Base-by-base conservation (phyloP, 345 rosid genomes). In the Pistacia vera region DNA sequence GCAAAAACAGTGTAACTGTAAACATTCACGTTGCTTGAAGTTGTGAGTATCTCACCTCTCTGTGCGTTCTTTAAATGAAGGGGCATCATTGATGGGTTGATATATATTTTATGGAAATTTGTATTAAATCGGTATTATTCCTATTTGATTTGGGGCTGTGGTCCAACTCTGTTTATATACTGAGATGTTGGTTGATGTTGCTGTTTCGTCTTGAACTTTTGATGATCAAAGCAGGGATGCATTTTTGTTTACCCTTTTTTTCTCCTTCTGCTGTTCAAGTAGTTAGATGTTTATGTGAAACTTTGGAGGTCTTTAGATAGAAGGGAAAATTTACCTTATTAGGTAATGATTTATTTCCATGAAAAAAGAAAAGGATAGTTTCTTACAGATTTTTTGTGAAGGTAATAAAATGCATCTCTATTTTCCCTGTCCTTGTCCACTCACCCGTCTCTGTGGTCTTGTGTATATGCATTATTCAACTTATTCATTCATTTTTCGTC, bases 21-120 rank as follows among this genome's bases (percentile, higher is more conserved):
- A 91, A 83, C 99, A 97, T 81, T 97, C 98, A 3, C 97, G 95
- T 48, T 94, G 98, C 88, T 89, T 97, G 89, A 97, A 97, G 86
- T 80, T 95, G 99, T 95, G 85, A 83, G 98, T 85, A 61, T 75
- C 67, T 79, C 56, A 17, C 25, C 11, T 22, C 51, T 46, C 51
- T 54, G 62, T 36, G 58, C 25, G 22, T 41, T 56, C 13, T 52
- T 55, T 67, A n/a, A 25, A 13, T 30, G 18, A 9, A 71, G 11
- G 36, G 14, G n/a, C 70, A 66, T 41, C 51, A 38, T 22, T 68
- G 28, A 30, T 33, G 30, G 62, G 48, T 73, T 33, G 44, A 68
- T 56, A 17, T 64, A 28, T 49, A 2, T 59, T 17, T 1, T 12
- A 20, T 49, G 28, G 22, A 60, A 69, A 44, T 51, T 17, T 16